Percentiles rank a stretch among this genome's conserved stretches.
Evolutionary conservation across 2,329 filamentous ascomycete species (phyloP).

Genomic region (Colletotrichum graminicola): DNA sequence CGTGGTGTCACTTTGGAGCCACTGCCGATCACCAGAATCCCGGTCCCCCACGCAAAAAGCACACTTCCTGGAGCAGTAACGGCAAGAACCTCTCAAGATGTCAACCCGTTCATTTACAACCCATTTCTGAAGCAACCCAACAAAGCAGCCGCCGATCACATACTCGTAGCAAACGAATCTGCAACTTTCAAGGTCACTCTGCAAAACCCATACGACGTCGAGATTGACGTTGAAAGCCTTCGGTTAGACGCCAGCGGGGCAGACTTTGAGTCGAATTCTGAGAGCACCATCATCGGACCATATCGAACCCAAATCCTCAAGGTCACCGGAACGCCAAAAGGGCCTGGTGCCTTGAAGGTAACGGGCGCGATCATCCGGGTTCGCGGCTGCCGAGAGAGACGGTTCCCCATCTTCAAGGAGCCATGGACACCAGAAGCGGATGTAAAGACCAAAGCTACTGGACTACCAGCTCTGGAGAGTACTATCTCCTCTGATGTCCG

Average conservation of each 20-base stretch:
- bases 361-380: slow-evolving; percentile 85
- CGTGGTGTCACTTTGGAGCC: slow-evolving; percentile 80
- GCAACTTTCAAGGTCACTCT: slow-evolving; percentile 85
- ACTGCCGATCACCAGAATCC: slow-evolving; percentile 68
- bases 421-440: slow-evolving; percentile 80
- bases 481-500: slow-evolving; percentile 55
- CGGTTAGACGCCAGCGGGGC: slow-evolving; percentile 80
- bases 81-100: slow-evolving; percentile 67
- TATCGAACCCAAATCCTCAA: slow-evolving; percentile 85
- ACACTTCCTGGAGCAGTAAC: slow-evolving; percentile 64
- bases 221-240: slow-evolving; percentile 88
- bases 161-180: slow-evolving; percentile 83
- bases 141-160: slow-evolving; percentile 71
- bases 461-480: slow-evolving; percentile 69
- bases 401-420: slow-evolving; percentile 85
- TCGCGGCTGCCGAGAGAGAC: slow-evolving; percentile 82
- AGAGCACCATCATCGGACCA: slow-evolving; percentile 79
- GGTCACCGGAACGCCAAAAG: slow-evolving; percentile 75
- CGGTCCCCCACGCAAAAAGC: slow-evolving; percentile 73
- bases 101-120: slow-evolving; percentile 95
- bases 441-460: slow-evolving; percentile 81
- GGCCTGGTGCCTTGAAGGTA: slow-evolving; percentile 77
- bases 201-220: slow-evolving; percentile 95
- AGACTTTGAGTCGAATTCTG: slow-evolving; percentile 74
- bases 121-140: slow-evolving; percentile 82